Evolutionary conservation across 2,329 filamentous ascomycete genomes (phyloP).

Genomic region (Nakataea oryzae): DNA sequence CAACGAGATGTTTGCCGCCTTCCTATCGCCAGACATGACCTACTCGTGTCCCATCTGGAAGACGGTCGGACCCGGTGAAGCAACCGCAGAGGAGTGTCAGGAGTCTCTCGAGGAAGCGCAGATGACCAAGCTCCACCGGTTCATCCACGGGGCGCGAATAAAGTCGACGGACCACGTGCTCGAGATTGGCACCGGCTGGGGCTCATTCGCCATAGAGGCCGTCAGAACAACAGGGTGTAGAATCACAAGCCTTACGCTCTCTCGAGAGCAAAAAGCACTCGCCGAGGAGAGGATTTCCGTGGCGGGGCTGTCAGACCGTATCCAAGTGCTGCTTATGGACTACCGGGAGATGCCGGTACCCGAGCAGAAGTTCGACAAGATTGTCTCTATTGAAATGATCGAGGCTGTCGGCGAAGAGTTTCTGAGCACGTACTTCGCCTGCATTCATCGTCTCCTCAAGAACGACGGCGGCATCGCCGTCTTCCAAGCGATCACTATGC

Average conservation of each 20-base stretch:
- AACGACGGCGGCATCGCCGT: slow-evolving; percentile 54
- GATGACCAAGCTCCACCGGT: slow-evolving; percentile 53
- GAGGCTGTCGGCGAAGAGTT: slow-evolving; percentile 63
- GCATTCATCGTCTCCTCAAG: slow-evolving; percentile 54
- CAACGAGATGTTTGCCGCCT: slow-evolving; percentile 67
- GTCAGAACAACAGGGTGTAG: slow-evolving; percentile 55
- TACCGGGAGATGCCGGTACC: slow-evolving; percentile 52
- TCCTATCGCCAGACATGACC: slow-evolving; percentile 66
- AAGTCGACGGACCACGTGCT: slow-evolving; percentile 57
- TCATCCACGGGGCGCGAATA: slow-evolving; percentile 55
- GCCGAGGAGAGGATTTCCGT: slow-evolving; percentile 54
- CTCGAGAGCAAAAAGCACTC: slow-evolving; percentile 56
- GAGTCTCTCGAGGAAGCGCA: slow-evolving; percentile 58
- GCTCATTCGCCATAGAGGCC: slow-evolving; percentile 61
- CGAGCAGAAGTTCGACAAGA: slow-evolving; percentile 50
- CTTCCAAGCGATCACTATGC: slow-evolving; percentile 72
- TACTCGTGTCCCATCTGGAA: slow-evolving; percentile 64
- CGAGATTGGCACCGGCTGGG: slow-evolving; percentile 70
- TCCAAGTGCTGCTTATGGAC: slow-evolving; percentile 57
- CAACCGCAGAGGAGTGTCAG: slow-evolving; percentile 18
- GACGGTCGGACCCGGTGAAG: slow-evolving; percentile 9
- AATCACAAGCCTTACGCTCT: slow-evolving; percentile 59
- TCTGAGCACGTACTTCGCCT: slow-evolving; percentile 55
- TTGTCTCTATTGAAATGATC: slow-evolving; percentile 69
- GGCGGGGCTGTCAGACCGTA: slow-evolving; percentile 48